Conservation (phyloP, 495 filamentous ascomycete genomes). For the Neurospora sp. region DNA sequence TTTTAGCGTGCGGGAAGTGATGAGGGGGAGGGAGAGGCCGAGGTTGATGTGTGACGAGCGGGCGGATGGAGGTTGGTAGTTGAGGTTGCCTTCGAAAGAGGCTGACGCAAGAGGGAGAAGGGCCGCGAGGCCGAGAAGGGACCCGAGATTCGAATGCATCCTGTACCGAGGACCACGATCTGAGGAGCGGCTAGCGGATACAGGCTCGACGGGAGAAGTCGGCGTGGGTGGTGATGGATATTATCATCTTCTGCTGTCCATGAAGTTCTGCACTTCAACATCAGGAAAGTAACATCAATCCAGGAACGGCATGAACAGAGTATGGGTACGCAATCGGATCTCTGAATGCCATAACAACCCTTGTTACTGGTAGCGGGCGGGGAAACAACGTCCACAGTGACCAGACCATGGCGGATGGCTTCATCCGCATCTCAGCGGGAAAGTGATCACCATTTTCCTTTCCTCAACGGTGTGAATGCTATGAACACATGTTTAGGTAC, state of each 20-base stretch:
- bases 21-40: slow-evolving; percentile 42
- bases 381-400: not conserved
- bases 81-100: slow-evolving; percentile 39
- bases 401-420: not conserved
- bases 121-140: not conserved
- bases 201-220: not conserved
- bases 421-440: not conserved
- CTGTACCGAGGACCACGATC: not conserved
- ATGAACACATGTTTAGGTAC: not conserved
- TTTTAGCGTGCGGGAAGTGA: slow-evolving; percentile 28
- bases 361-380: not conserved
- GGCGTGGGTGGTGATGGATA: not conserved
- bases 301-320: not conserved
- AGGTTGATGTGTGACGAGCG: slow-evolving; percentile 40
- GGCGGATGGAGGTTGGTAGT: slow-evolving; percentile 50
- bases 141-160: not conserved
- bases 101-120: not conserved
- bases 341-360: not conserved
- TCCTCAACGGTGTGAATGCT: not conserved
- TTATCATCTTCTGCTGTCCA: not conserved
- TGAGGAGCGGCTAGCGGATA: not conserved
- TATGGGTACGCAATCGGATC: not conserved
- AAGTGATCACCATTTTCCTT: not conserved
- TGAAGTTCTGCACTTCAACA: not conserved
- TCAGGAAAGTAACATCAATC: not conserved